Conservation (phyloP, 768 basidiomycete genomes). For the Trametes elegans region DNA sequence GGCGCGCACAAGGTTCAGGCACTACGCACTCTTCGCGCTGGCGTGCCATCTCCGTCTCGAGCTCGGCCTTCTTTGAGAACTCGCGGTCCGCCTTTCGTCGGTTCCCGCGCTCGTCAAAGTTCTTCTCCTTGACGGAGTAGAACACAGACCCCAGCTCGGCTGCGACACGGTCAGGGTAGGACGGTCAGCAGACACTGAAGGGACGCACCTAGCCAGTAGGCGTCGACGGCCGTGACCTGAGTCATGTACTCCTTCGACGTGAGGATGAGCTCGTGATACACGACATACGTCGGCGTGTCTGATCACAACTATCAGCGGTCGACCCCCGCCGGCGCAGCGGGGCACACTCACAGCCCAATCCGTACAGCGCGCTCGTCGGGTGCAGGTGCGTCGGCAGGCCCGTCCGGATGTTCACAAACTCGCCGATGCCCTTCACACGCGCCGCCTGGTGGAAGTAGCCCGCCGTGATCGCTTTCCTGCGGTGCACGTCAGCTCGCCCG, state of each 20-base stretch:
- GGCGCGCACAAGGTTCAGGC: not conserved
- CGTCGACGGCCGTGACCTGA: conserved; percentile 96
- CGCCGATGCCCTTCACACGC: conserved; percentile 96
- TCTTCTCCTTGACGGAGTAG: conserved; percentile 97
- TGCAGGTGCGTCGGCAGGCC: conserved; percentile 95
- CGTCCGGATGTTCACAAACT: conserved; percentile 96
- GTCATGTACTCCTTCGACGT: conserved; percentile 99
- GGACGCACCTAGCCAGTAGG: conserved; percentile 91
- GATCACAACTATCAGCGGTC: conserved; percentile 4
- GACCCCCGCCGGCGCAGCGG: not conserved
- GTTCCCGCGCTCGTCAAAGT: conserved; percentile 86
- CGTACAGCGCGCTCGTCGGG: conserved; percentile 94
- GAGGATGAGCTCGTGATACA: conserved; percentile 95
- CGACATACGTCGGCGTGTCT: conserved; percentile 95
- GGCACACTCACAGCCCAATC: conserved; percentile 78
- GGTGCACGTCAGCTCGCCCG: not conserved
- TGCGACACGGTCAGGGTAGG: conserved; percentile 30
- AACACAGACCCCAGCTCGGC: conserved; percentile 95
- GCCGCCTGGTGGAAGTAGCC: conserved; percentile 99
- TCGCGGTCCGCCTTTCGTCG: conserved; percentile 80
- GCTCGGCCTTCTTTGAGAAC: conserved; percentile 87
- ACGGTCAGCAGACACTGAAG: not conserved
- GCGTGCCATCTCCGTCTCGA: conserved; percentile 88
- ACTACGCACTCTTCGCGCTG: conserved; percentile 66
- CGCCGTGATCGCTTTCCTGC: conserved; percentile 92